These are phyloP conservation scores for Candida buenavistaensis DNA, from an alignment of 1,139 yeast species.

Conservation along the genomic window DNA sequence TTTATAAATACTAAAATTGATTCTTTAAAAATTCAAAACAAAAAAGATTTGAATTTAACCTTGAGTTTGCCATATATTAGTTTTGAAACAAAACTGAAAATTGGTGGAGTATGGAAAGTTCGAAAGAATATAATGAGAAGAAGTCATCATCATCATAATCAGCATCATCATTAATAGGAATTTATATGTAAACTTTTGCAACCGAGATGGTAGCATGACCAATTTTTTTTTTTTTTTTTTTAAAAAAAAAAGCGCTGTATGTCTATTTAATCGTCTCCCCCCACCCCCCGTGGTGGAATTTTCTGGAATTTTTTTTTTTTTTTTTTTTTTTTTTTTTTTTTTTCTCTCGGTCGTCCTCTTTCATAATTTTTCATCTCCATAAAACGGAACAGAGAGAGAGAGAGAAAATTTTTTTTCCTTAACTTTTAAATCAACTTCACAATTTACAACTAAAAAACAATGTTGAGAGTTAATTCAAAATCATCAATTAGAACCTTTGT, in stretches of 20 bases:
- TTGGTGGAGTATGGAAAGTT: constrained; percentile 64
- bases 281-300: constrained; percentile 1
- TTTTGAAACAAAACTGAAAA: constrained; percentile 41
- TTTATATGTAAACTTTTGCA: not conserved
- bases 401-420: constrained; percentile 1
- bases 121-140: constrained; percentile 65
- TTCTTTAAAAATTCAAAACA: constrained; percentile 10
- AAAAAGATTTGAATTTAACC: too few species aligned
- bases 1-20: constrained; percentile 17
- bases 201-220: constrained; percentile 2
- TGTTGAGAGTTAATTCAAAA: constrained; percentile 59
- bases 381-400: too few species aligned
- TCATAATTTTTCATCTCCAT: too few species aligned
- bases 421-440: constrained; percentile 1
- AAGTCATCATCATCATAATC: constrained; percentile 16
- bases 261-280: too few species aligned
- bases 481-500: constrained; percentile 46
- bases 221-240: too few species aligned
- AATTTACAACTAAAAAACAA: constrained; percentile 15
- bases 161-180: constrained; percentile 11
- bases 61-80: constrained; percentile 50
- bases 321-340: too few species aligned
- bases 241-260: too few species aligned
- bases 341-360: too few species aligned
- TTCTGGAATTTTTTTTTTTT: too few species aligned